Percentiles rank a stretch among this genome's conserved stretches.
These are phyloP conservation scores for Neltuma alba DNA, from an alignment of 306 rosid genomes.

Conservation along the genomic window DNA sequence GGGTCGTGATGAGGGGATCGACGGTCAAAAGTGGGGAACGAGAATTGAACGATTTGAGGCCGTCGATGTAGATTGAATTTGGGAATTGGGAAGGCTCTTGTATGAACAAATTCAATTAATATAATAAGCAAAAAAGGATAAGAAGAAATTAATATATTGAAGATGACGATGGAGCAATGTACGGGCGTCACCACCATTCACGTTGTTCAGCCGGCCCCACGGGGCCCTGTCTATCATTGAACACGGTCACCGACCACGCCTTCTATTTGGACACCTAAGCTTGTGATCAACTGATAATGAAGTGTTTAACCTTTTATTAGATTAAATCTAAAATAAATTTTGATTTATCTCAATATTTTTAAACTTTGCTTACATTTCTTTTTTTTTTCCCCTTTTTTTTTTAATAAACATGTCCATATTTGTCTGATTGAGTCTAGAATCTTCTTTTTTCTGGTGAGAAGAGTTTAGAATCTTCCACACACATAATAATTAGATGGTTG, in stretches of 20 bases:
- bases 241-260: not conserved
- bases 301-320: too few species aligned
- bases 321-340: too few species aligned
- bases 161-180: not conserved
- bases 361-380: too few species aligned
- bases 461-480: too few species aligned
- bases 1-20: not conserved
- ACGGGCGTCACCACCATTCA: not conserved
- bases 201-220: not conserved
- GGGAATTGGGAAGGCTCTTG: not conserved
- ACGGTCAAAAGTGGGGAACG: not conserved
- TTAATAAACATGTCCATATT: too few species aligned
- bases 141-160: not conserved
- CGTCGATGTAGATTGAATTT: not conserved
- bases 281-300: too few species aligned
- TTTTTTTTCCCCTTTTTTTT: too few species aligned
- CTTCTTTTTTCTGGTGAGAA: too few species aligned
- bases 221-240: not conserved
- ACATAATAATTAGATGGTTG: too few species aligned
- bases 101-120: not conserved
- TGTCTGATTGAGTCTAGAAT: too few species aligned
- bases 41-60: not conserved
- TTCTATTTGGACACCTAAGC: not conserved
- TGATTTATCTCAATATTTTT: too few species aligned
- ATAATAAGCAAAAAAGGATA: not conserved